Base-by-base conservation (phyloP, 805 yeast species). In the Pachysolen tannophilus region DNA sequence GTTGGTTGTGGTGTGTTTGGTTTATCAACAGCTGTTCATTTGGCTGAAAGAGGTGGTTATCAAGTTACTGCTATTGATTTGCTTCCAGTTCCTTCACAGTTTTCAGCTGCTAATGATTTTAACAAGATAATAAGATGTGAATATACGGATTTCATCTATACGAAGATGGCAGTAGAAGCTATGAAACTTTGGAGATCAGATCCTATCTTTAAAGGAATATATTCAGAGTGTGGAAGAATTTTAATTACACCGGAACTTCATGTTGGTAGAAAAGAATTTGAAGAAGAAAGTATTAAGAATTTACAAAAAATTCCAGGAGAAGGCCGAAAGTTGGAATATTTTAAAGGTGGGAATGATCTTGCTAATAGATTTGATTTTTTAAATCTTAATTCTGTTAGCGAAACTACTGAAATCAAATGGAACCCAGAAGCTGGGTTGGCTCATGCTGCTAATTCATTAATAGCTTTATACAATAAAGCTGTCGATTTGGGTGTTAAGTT, bases 111-210 rank as follows among this genome's bases (percentile, higher is more conserved):
- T 8, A 60, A 57, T 36, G 78, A 71, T 41, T 55, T 56, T 34
- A 70, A 70, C 44, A 69, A 71, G 44, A 69, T 71, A 32, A 58
- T 71, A 11, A 52, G 75, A 32, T 55, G 67, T 1, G 76, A 69
- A 42, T 70, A 71, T 41, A 48, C 60, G 5, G 71, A 68, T 35
- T 28, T 51, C 20, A 46, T 55, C n/a, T 69, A 69, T 38, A 50
- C 72, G 4, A 50, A 52, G 30, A 40, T 71, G 44, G 55, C 70
- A 3, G 53, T 67, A 3, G 75, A 71, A 43, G 74, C 76, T 2
- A 45, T 65, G 28, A 36, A 48, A 8, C 37, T 48, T 35, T 68
- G 72, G 70, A 50, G 55, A 20, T 37, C 42, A 1, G 58, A 64
- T 36, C 58, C 61, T 4, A 39, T 55, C 5, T 63, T 45, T 32